Conservation (phyloP, 139 green algal species). For the Tetraselmis chui region DNA sequence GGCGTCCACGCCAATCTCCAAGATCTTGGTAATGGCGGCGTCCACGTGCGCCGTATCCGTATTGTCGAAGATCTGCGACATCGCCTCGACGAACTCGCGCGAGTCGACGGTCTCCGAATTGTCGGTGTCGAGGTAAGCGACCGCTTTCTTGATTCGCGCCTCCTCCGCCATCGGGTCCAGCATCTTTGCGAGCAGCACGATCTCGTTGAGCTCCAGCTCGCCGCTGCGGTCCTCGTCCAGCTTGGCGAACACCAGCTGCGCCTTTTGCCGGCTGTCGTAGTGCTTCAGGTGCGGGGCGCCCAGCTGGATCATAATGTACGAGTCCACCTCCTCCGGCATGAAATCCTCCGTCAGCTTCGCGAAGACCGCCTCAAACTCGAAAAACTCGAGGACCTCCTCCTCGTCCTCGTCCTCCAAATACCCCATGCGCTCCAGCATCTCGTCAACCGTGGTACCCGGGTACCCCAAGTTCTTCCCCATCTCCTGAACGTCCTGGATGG, state of each 20-base stretch:
- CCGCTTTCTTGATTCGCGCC: background rate
- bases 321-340: background rate
- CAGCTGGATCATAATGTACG: background rate
- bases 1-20: background rate
- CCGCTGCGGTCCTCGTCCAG: background rate
- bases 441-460: background rate
- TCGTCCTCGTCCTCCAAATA: background rate
- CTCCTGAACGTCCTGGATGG: background rate
- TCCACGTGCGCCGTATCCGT: background rate
- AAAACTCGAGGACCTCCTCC: background rate
- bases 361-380: background rate
- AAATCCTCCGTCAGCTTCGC: background rate
- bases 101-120: background rate
- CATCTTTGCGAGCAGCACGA: background rate
- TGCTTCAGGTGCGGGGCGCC: background rate
- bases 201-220: background rate
- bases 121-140: background rate
- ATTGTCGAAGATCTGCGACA: background rate
- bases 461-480: background rate
- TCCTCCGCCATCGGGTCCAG: background rate
- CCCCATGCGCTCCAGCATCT: background rate
- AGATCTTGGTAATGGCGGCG: background rate
- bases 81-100: background rate
- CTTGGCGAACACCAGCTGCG: background rate
- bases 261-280: background rate